These are phyloP conservation scores for Fennellomyces sp. DNA, from an alignment of 371 early-diverging fungal genomes.

Conservation along the genomic window DNA sequence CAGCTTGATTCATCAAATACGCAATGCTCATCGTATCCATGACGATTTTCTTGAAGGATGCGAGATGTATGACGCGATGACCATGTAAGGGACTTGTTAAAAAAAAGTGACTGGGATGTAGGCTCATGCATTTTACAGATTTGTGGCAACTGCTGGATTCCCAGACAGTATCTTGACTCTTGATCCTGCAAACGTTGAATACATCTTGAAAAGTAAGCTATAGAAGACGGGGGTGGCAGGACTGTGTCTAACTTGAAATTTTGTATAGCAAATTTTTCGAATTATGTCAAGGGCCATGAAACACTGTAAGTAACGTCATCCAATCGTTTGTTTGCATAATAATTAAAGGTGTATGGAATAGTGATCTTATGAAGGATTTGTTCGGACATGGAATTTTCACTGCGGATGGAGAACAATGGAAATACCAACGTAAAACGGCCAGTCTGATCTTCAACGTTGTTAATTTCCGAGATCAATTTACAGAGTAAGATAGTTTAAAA, in stretches of 20 bases:
- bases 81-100: constrained; percentile 9
- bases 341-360: constrained; percentile 5
- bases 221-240: not conserved
- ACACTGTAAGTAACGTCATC: constrained; percentile 12
- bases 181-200: constrained; percentile 43
- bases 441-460: constrained; percentile 56
- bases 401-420: constrained; percentile 47
- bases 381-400: constrained; percentile 51
- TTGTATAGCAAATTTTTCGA: constrained; percentile 39
- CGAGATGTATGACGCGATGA: constrained; percentile 12
- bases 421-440: constrained; percentile 47
- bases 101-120: not conserved
- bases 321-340: not conserved
- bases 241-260: not conserved
- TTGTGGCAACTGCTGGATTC: constrained; percentile 22
- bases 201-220: constrained; percentile 33
- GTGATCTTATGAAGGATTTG: constrained; percentile 22
- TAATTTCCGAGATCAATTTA: constrained; percentile 59
- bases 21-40: constrained; percentile 18
- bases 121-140: constrained; percentile 13
- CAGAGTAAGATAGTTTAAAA: constrained; percentile 24
- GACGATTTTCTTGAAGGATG: constrained; percentile 21
- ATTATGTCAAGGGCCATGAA: constrained; percentile 45
- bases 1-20: constrained; percentile 14
- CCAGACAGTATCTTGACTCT: constrained; percentile 30